Base-by-base conservation (phyloP, 1,139 yeast genomes). In the Taphrina communis region DNA sequence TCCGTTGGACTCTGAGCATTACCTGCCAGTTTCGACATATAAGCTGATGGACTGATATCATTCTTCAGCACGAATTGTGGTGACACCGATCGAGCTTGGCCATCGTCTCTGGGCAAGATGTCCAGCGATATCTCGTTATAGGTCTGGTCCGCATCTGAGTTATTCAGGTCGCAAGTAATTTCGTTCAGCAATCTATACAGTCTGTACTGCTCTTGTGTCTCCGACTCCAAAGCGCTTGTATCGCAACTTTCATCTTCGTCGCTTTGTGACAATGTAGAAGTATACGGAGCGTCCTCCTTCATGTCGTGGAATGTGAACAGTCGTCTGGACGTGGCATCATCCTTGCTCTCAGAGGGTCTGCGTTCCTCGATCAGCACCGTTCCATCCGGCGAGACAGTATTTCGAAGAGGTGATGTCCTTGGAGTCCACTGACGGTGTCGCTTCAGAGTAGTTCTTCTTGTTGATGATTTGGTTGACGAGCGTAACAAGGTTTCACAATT, bases 361-460 rank as follows among this genome's bases (percentile, higher is more conserved):
- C 31, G 31, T 1, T 25, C 31, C 31, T 25, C 31, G 31, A 2
- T 25, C 1, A 4, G 4, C 31, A 8, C 21, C 12, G 36, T 19
- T 0, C 19, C 48, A n/a, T 14, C 48, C 8, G 19, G 48, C 3
- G 48, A n/a, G 48, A n/a, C 6, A 44, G 19, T 44, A n/a, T 50
- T 19, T n/a, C 53, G 35, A 1, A 50, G 36, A 6, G 53, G 53
- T 2, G 53, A 50, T 21, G 53, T 50, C n/a, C 36, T 19, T 0
- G 53, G 53, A 19, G 53, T 50, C 53, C 53, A 50, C n/a, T 25
- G 53, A 21, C 12, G 53, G 21, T 50, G 53, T n/a, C 36, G 31
- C 4, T 21, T 50, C 31, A 35, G 53, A 2, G 53, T 9, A 2
- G 53, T 1, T 21, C 19, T 50, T 36, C n/a, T 50, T 35, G 11